Evolutionary conservation across 805 yeast genomes (phyloP), one percentile per base, ranked within the genome.

Genomic region (Teunomyces funiuensis): DNA sequence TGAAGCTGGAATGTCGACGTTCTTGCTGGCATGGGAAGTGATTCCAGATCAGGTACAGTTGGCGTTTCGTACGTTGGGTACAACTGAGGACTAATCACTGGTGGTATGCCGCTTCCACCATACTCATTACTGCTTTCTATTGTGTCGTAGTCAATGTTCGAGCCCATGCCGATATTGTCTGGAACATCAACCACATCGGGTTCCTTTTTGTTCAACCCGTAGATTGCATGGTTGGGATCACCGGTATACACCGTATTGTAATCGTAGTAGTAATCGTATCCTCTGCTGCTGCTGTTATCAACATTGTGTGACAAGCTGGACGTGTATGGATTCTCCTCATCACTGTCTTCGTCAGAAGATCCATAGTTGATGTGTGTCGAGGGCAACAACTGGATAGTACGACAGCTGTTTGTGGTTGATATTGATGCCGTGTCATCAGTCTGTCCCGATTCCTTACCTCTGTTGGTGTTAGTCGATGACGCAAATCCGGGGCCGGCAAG

Each of bases 321-420:
- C 9, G 73, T 69, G 54, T 70, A 70, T 1, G 72, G 72, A 45
- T 67, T 70, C 43, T 78, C 83, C 36, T 77, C 83, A 43, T 80
- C 84, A 47, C 82, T 80, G 41, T 76, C 79, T 44, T 77, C 82
- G 40, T 77, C 82, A 6, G 76, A 69, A 4, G 85, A 79, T 6
- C 88, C 87, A 57, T 80, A 79, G 57, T 90, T 89, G 41, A 91
- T 74, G 0, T 88, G 81, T 0, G 98, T 89, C 2, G 97, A 82
- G 2, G 98, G 97, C 39, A 91, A 65, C 33, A 80, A 70, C 27
- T 88, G 88, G 48, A 90, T 89, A 8, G 88, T 85, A 33, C 77
- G 76, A 39, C 59, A 47, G 14, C 63, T 55, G 38, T 49, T 60
- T 28, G 46, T 54, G 11, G 66, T 56, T 2, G 71, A 62, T 1